Evolutionary conservation across 306 rosid genomes (phyloP).

Genomic region (Fagus crenata): DNA sequence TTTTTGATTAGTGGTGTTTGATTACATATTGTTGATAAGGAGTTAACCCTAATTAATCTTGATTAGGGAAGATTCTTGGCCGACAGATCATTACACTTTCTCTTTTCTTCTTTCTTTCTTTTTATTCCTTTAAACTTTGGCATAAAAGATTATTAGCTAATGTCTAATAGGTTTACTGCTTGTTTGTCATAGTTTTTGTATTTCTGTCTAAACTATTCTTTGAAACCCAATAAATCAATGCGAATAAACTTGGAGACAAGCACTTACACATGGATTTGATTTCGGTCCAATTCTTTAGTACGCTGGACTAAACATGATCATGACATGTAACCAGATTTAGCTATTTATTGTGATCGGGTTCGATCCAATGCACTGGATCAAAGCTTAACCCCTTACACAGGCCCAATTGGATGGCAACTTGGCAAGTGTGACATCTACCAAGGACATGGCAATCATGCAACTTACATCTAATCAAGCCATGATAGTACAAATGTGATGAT

Average conservation of each 20-base stretch:
- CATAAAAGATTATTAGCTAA: not conserved
- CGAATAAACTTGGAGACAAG: too few species aligned
- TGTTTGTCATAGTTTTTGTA: not conserved
- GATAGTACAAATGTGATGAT: not conserved
- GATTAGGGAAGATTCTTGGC: not conserved
- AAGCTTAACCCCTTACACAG: too few species aligned
- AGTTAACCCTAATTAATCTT: not conserved
- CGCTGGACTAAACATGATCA: too few species aligned
- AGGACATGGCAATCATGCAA: not conserved
- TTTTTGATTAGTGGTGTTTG: constrained; percentile 15
- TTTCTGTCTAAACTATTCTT: too few species aligned
- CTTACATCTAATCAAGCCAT: not conserved
- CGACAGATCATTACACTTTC: not conserved
- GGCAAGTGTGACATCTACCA: not conserved
- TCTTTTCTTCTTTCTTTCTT: not conserved
- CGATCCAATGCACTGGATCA: too few species aligned
- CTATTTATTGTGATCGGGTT: too few species aligned
- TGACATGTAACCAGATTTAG: too few species aligned
- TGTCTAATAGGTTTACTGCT: not conserved
- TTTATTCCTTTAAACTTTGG: not conserved
- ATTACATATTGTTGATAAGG: not conserved
- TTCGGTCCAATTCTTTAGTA: too few species aligned
- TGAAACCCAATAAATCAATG: too few species aligned
- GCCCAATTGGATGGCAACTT: not conserved
- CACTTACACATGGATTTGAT: too few species aligned